These are phyloP conservation scores for Penicillium fuscoglaucum DNA, from an alignment of 2,329 filamentous ascomycete genomes.

Conservation along the genomic window DNA sequence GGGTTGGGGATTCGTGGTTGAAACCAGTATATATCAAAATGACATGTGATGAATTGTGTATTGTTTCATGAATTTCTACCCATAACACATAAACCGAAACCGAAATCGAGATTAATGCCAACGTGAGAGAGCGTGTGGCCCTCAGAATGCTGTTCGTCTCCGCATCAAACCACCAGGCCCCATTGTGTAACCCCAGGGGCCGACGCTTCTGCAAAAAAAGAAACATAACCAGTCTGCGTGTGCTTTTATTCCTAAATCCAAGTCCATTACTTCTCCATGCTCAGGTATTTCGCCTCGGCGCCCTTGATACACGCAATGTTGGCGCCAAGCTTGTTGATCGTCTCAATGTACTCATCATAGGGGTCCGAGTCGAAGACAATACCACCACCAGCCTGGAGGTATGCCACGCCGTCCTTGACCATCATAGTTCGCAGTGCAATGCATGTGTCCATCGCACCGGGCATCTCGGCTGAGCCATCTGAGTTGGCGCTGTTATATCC, in stretches of 20 bases:
- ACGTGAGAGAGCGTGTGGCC: background rate
- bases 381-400: constrained; percentile 81
- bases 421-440: constrained; percentile 88
- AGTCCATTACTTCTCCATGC: constrained; percentile 36
- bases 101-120: background rate
- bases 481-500: constrained; percentile 74
- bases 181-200: background rate
- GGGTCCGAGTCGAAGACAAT: constrained; percentile 93
- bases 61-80: background rate
- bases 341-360: constrained; percentile 92
- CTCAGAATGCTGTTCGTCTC: background rate
- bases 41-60: background rate
- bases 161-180: background rate
- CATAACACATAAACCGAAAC: background rate
- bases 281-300: constrained; percentile 70
- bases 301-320: constrained; percentile 86
- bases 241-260: background rate
- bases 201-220: background rate
- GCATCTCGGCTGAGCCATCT: constrained; percentile 60
- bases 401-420: constrained; percentile 85
- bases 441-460: constrained; percentile 90
- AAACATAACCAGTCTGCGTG: background rate
- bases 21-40: background rate
- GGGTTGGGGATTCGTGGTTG: background rate
- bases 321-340: constrained; percentile 90